Base-by-base conservation (phyloP, 495 filamentous ascomycete species). In the Neurospora sp. region DNA sequence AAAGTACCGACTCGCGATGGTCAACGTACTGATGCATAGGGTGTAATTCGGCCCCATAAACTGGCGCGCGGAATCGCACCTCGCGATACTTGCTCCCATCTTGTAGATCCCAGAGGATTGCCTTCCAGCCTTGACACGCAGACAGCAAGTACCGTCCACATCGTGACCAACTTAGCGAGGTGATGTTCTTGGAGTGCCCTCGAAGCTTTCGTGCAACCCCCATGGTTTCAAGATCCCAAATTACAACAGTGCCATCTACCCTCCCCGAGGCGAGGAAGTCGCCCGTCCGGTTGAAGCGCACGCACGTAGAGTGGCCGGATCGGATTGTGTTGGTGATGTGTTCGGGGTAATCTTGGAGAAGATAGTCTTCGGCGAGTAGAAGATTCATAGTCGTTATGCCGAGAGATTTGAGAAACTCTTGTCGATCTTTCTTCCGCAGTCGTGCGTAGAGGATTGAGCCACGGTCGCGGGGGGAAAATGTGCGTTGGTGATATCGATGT, bases 191-290 rank as follows among this genome's bases (percentile, higher is more conserved):
- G 21, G 92, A 95, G 83, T 99, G 96, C 8, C 96, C 96, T 71
- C 92, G 89, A 40, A 98, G 86, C 81, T 98, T 98, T 72, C 94
- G 90, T 48, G 96, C 96, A 21, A 98, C 91, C 43, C 95, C 94
- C 85, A 94, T 96, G 37, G 96, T 98, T 79, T 98, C 96, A 54
- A 98, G 87, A 79, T 99, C 96, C 85, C 97, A 99, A 71, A 99
- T 92, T 40, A 97, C 92, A 66, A 98, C 92, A 19, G 91, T 94
- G 75, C 96, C 96, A 83, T 98, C 94, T 73, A 92, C 94, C 81
- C 96, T 89, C 80, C 96, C 96, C 37, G 94, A 94, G 48, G 96
- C 96, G 73, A 99, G 90, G 76, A 94, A 93, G 80, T 98, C 94
- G 77, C 96, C 96, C 80, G 90, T 92, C 80, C 92, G 92, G 77